Percentiles rank a stretch among this genome's conserved stretches.
These are phyloP conservation scores for Tetradesmus lagerheimii DNA, from an alignment of 139 green algal species.

Conservation along the genomic window DNA sequence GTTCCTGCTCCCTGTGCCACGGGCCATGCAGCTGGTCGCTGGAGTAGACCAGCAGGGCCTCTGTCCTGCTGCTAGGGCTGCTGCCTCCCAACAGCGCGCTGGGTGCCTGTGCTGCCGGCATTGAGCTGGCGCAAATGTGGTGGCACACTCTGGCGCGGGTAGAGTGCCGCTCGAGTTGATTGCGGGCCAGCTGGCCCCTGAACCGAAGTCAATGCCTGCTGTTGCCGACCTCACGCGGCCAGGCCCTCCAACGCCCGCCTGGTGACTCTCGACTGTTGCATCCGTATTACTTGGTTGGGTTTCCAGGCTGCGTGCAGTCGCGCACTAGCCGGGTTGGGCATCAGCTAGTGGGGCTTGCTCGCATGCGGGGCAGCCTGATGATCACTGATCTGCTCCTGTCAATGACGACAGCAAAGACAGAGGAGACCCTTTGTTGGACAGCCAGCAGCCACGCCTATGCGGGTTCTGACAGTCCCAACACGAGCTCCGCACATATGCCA, in stretches of 20 bases:
- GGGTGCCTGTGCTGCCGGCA: neutral
- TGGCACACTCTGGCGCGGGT: neutral
- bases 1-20: neutral
- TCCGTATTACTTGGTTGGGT: neutral
- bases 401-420: neutral
- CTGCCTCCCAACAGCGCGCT: neutral
- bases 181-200: neutral
- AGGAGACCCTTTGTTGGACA: neutral
- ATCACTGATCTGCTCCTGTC: neutral
- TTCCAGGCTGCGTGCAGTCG: neutral
- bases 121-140: neutral
- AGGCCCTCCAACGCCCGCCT: no score
- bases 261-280: neutral
- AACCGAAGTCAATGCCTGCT: neutral
- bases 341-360: neutral
- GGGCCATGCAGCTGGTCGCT: neutral
- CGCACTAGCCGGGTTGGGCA: neutral
- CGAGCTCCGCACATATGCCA: neutral
- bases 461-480: neutral
- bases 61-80: neutral
- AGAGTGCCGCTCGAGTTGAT: neutral
- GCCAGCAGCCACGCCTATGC: neutral
- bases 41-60: conserved; percentile 23
- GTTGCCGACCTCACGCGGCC: neutral
- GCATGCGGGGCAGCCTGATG: neutral